Evolutionary conservation across 2,329 filamentous ascomycete genomes (phyloP).

Genomic region (Fusarium denticulatum): DNA sequence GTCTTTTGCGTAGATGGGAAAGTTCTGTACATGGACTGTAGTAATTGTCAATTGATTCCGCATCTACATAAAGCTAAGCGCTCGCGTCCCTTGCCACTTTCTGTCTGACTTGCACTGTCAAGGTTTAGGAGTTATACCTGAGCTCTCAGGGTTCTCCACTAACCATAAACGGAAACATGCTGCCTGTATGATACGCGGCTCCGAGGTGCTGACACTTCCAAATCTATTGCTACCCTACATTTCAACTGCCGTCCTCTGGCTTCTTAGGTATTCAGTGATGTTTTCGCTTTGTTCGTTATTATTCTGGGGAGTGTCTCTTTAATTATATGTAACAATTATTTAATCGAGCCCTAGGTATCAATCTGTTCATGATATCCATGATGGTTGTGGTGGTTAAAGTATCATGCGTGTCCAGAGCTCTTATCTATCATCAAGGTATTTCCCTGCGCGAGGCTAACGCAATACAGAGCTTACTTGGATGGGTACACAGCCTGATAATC

Average conservation of each 20-base stretch:
- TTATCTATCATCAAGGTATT: conserved; percentile 11
- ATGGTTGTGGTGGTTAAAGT: background rate
- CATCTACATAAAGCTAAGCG: conserved; percentile 26
- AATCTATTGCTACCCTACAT: background rate
- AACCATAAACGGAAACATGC: background rate
- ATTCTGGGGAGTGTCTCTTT: background rate
- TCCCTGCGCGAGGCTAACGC: conserved; percentile 17
- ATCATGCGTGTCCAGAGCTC: background rate
- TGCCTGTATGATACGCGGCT: background rate
- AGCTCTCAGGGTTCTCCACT: background rate
- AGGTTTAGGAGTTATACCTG: too few species aligned
- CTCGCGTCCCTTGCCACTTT: background rate
- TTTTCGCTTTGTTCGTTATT: background rate
- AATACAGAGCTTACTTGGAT: background rate
- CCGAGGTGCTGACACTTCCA: background rate
- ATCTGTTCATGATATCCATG: background rate
- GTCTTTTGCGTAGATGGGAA: conserved; percentile 55
- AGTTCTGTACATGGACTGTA: conserved; percentile 55
- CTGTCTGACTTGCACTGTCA: background rate
- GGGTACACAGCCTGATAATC: background rate
- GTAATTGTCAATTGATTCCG: conserved; percentile 48
- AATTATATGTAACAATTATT: background rate
- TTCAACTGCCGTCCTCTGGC: background rate
- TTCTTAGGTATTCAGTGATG: background rate
- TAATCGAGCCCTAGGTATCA: background rate